Evolutionary conservation across 805 yeast genomes (phyloP).

Genomic region (Scheffersomyces lignosus): DNA sequence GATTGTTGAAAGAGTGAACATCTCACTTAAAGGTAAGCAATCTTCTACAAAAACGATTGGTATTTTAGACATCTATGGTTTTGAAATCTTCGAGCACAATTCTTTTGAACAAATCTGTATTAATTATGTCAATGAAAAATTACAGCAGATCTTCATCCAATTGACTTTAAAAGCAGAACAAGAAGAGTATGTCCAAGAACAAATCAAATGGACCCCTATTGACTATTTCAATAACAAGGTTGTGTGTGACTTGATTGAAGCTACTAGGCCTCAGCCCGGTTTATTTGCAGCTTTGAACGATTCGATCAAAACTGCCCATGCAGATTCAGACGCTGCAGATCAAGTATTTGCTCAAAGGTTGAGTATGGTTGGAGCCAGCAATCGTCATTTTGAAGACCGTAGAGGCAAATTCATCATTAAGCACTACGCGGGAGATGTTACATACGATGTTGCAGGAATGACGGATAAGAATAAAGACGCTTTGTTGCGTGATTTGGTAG

Average conservation of each 20-base stretch:
- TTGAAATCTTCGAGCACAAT: slow-evolving; percentile 92
- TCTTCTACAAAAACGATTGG: slow-evolving; percentile 72
- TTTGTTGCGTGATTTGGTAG: slow-evolving; percentile 82
- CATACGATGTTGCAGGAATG: slow-evolving; percentile 84
- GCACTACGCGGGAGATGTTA: slow-evolving; percentile 99
- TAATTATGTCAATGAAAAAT: slow-evolving; percentile 92
- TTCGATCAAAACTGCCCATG: slow-evolving; percentile 97
- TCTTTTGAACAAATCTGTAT: slow-evolving; percentile 95
- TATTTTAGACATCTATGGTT: slow-evolving; percentile 92
- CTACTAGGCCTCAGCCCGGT: slow-evolving; percentile 88
- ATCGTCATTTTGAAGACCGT: slow-evolving; percentile 88
- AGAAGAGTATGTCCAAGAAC: slow-evolving; percentile 94
- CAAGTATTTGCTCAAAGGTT: slow-evolving; percentile 92
- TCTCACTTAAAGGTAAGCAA: slow-evolving; percentile 56
- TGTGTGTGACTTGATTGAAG: slow-evolving; percentile 95
- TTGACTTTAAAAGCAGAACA: slow-evolving; percentile 95
- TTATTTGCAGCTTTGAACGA: slow-evolving; percentile 94
- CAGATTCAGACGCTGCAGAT: slow-evolving; percentile 95
- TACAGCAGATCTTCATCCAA: slow-evolving; percentile 95
- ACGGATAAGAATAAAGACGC: slow-evolving; percentile 97
- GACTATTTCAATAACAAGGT: slow-evolving; percentile 94
- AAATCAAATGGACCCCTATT: slow-evolving; percentile 96
- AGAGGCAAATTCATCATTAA: slow-evolving; percentile 84
- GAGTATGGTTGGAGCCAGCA: slow-evolving; percentile 71
- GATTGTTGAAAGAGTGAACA: slow-evolving; percentile 91